Base-by-base conservation (phyloP, 305 asterid genomes). In the Solanum hybrid region DNA sequence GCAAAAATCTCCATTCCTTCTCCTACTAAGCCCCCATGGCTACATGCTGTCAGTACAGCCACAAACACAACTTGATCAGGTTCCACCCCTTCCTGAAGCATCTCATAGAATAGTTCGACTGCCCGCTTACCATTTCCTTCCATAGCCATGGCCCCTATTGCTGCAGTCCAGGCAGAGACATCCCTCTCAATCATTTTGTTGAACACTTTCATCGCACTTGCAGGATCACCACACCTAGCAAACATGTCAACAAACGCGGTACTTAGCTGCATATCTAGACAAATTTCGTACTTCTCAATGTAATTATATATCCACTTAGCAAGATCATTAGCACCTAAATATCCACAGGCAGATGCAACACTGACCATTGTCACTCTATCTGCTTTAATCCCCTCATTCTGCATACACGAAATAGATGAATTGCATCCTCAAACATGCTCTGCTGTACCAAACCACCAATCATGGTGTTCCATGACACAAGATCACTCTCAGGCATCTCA, bases 151-250 rank as follows among this genome's bases (percentile, higher is more conserved):
- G 95, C 94, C 79, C 95, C 92, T 20, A 94, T 91, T 1, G 94
- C 92, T 24, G 94, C 95, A 76, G 95, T 93, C 95, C 95, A 94
- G 84, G 95, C 90, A 22, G 95, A 93, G 86, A 91, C 95, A n/a
- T 94, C 95, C 73, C 87, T 89, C 81, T 91, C 92, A 86, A 86
- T 88, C 94, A 93, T 92, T 35, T 56, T 72, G 42, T 13, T 32
- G 77, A 94, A 93, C 46, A 91, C 92, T 90, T 87, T 60, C 92
- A 93, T 92, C 2, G 95, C 96, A 42, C 87, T 93, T 36, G 85
- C 31, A 22, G 94, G 89, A 92, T 92, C 94, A 77, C 96, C 96
- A 88, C 95, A 94, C 86, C 95, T 89, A 90, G 92, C 95, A 91
- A 93, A 92, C 95, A 93, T 94, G 89, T 93, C 94, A 31, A 94